Percentiles rank a stretch among this genome's conserved stretches.
Evolutionary conservation across 1,284 basidiomycete species (phyloP).

Genomic region (Filobasidium uniguttulatum): DNA sequence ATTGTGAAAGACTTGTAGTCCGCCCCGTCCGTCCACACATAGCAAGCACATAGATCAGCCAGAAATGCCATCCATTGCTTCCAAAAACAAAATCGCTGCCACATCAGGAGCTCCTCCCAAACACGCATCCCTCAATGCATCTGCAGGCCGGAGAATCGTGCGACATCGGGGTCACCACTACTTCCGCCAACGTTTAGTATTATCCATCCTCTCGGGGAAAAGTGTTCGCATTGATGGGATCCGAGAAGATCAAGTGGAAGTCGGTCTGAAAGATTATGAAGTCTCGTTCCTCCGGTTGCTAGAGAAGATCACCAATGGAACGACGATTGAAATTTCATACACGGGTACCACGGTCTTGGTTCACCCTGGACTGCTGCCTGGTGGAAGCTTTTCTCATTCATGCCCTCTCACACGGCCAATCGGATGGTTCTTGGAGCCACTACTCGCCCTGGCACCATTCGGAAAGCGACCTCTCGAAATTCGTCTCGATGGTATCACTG

Average conservation of each 20-base stretch:
- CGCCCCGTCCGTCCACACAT: too few species aligned
- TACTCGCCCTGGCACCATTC: slow-evolving; percentile 84
- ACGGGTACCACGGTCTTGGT: slow-evolving; percentile 84
- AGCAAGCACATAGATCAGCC: too few species aligned
- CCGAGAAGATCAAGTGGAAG: slow-evolving; percentile 79
- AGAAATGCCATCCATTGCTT: slow-evolving; percentile 1
- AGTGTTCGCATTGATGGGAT: slow-evolving; percentile 78
- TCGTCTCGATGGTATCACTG: slow-evolving; percentile 78
- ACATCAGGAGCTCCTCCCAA: slow-evolving; percentile 4
- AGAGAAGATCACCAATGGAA: slow-evolving; percentile 90
- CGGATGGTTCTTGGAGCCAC: slow-evolving; percentile 86
- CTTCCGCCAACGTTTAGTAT: slow-evolving; percentile 69
- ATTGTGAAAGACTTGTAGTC: too few species aligned
- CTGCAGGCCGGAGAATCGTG: slow-evolving; percentile 23
- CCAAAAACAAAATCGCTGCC: slow-evolving; percentile 1
- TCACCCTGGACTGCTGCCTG: slow-evolving; percentile 81
- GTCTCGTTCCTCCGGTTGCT: slow-evolving; percentile 76
- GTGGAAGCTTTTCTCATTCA: slow-evolving; percentile 69
- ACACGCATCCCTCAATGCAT: slow-evolving; percentile 8
- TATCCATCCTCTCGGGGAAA: slow-evolving; percentile 78
- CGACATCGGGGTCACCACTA: slow-evolving; percentile 63
- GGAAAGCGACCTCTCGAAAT: slow-evolving; percentile 74
- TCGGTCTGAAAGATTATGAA: slow-evolving; percentile 88
- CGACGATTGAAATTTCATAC: slow-evolving; percentile 87
- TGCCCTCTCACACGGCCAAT: slow-evolving; percentile 75